These are phyloP conservation scores for Amanita polypyramis DNA, from an alignment of 768 basidiomycete species.

Conservation along the genomic window DNA sequence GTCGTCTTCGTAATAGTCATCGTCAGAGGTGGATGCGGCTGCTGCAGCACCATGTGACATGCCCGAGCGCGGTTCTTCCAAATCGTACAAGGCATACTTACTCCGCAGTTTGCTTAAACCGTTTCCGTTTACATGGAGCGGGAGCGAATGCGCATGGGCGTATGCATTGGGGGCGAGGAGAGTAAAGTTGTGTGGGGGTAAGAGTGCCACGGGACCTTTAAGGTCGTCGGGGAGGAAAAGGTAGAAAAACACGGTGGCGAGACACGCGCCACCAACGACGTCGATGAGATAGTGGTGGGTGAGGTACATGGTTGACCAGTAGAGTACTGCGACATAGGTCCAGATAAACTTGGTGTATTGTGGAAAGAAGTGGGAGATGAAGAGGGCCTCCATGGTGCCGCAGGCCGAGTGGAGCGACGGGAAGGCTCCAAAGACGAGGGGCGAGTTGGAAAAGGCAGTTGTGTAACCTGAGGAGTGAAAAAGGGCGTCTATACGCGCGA, in stretches of 20 bases:
- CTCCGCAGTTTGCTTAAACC: conserved; percentile 15
- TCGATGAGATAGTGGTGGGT: conserved; percentile 99
- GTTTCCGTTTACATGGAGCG: conserved; percentile 1
- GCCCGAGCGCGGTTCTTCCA: conserved; percentile 46
- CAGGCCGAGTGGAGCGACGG: conserved; percentile 88
- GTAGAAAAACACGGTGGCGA: conserved; percentile 84
- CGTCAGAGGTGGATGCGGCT: conserved; percentile 1
- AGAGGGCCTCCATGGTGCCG: conserved; percentile 87
- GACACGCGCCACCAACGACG: conserved; percentile 86
- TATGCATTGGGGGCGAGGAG: conserved; percentile 5
- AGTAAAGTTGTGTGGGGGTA: conserved; percentile 34
- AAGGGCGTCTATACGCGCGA: conserved; percentile 84
- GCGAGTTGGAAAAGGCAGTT: conserved; percentile 72
- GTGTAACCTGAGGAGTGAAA: conserved; percentile 74
- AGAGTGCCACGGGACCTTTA: conserved; percentile 39
- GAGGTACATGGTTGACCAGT: conserved; percentile 99
- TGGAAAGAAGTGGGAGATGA: conserved; percentile 93
- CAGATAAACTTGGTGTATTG: conserved; percentile 57
- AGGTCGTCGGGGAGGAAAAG: conserved; percentile 77
- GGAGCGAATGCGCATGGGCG: conserved; percentile 2
- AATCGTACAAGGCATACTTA: conserved; percentile 73
- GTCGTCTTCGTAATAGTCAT: conserved; percentile 5
- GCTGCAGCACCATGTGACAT: conserved; percentile 22
- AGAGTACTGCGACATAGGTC: conserved; percentile 77
- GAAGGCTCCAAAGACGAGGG: conserved; percentile 95